Evolutionary conservation across 2,329 filamentous ascomycete species (phyloP), one percentile per base, ranked within the genome.

Genomic region (Drechmeria coniospora): DNA sequence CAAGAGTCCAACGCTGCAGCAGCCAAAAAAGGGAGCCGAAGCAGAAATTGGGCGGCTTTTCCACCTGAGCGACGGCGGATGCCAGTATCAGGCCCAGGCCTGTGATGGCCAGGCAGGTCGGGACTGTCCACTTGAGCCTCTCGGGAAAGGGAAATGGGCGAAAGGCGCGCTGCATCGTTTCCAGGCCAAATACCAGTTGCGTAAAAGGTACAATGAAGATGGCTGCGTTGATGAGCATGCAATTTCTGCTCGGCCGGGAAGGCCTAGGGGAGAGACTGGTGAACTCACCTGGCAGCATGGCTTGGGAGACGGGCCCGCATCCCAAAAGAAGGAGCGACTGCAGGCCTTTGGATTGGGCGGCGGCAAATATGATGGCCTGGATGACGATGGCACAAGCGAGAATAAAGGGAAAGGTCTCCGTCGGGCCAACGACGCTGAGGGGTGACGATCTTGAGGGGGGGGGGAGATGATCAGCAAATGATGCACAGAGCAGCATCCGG

Each of bases 11-110:
- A 37, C 57, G 60, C 30, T 66, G 59, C 23, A 79, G 55, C 35
- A 76, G 77, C 69, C 70, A 79, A 37, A 79, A 69, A 6, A 81
- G 56, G 5, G 70, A 73, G 15, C 71, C 72, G 39, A 79, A 73
- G 51, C 76, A 81, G 28, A 64, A 60, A 36, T 74, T 63, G 5
- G 61, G 59, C 23, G 74, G 63, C 4, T 55, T 59, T 35, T 64
- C 52, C 27, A 68, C 56, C 30, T 65, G 54, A 11, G 72, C 69
- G 15, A 74, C 63, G 21, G 74, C 51, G 49, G 73, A 75, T 13
- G 66, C 71, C 21, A 53, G 47, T 19, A 79, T 44, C 13, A 67
- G 43, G 32, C 72, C 53, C 25, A 68, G 44, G 12, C 60, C 47
- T 15, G 75, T 48, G 9, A 62, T 43, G 13, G 47, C 56, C 17